Conservation (phyloP, 148 eudicot species). For the Silene conica region DNA sequence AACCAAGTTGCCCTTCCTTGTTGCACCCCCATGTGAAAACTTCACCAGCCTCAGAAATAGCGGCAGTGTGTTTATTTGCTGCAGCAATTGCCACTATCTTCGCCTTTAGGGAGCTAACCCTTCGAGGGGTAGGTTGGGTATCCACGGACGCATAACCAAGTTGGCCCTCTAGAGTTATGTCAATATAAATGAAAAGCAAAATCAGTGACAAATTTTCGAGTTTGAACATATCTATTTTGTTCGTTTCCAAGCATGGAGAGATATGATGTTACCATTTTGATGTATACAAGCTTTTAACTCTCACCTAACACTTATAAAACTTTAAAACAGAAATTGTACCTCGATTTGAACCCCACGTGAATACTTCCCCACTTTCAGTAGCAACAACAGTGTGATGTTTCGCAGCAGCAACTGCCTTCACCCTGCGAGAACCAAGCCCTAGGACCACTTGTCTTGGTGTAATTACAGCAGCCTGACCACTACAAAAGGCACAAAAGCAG, state of each 20-base stretch:
- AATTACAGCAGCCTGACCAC: conserved; percentile 99
- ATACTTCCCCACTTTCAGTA: conserved; percentile 91
- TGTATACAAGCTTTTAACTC: background rate
- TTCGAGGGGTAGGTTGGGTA: conserved; percentile 94
- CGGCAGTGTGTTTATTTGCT: conserved; percentile 95
- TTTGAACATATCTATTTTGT: background rate
- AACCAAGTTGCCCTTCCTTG: conserved; percentile 98
- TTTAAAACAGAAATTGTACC: conserved; percentile 36
- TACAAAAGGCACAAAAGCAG: conserved; percentile 34
- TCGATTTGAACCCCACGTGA: conserved; percentile 99
- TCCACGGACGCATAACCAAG: conserved; percentile 98
- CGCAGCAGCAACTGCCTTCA: conserved; percentile 91
- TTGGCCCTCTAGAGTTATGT: conserved; percentile 72
- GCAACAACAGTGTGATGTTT: conserved; percentile 95
- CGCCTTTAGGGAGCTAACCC: conserved; percentile 76
- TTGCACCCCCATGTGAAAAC: conserved; percentile 99
- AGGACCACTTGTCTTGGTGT: conserved; percentile 83
- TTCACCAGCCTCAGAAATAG: conserved; percentile 85
- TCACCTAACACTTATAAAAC: background rate
- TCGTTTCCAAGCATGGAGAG: too few species aligned
- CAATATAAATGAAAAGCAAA: conserved; percentile 8
- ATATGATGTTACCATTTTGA: background rate
- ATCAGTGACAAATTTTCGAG: background rate
- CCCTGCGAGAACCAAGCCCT: conserved; percentile 89
- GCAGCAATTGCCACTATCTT: conserved; percentile 91